Percentiles rank a stretch among this genome's conserved stretches.
phyloP scores from a whole-genome alignment of 2,329 filamentous ascomycete genomes.

The Colletotrichum sp. region DNA sequence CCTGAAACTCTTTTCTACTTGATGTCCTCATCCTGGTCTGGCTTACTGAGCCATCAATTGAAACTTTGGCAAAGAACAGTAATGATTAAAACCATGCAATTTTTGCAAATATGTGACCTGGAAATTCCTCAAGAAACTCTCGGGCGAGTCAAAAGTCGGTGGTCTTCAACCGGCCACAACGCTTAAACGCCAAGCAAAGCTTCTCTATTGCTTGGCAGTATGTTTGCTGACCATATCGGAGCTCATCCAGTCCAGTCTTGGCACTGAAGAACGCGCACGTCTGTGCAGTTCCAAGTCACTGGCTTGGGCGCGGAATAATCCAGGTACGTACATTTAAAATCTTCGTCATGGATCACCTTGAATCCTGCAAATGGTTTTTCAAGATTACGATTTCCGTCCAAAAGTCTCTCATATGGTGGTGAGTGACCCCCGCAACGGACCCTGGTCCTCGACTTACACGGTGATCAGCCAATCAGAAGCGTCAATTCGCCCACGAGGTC shows the following conservation, averaged over 20 bases:
- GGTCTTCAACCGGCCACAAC: neutral
- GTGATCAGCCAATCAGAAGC: conserved; percentile 1
- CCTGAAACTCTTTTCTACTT: neutral
- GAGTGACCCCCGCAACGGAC: neutral
- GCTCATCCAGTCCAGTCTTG: neutral
- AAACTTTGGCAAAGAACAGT: neutral
- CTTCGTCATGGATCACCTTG: neutral
- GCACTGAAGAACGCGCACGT: neutral
- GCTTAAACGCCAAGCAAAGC: conserved; percentile 2
- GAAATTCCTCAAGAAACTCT: neutral
- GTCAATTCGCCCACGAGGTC: conserved; percentile 11
- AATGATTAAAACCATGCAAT: neutral
- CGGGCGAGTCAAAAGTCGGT: neutral
- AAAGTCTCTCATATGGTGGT: neutral
- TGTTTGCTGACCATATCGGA: neutral
- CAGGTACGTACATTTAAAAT: neutral
- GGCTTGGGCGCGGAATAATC: neutral
- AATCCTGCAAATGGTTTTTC: neutral
- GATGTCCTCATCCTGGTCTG: neutral
- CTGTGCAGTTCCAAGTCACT: neutral
- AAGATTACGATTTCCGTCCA: neutral
- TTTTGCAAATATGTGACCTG: neutral
- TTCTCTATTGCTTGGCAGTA: neutral
- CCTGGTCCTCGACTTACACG: neutral
- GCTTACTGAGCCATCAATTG: neutral